phyloP scores from a whole-genome alignment of 106 monocot species.

The Posidonia australis region DNA sequence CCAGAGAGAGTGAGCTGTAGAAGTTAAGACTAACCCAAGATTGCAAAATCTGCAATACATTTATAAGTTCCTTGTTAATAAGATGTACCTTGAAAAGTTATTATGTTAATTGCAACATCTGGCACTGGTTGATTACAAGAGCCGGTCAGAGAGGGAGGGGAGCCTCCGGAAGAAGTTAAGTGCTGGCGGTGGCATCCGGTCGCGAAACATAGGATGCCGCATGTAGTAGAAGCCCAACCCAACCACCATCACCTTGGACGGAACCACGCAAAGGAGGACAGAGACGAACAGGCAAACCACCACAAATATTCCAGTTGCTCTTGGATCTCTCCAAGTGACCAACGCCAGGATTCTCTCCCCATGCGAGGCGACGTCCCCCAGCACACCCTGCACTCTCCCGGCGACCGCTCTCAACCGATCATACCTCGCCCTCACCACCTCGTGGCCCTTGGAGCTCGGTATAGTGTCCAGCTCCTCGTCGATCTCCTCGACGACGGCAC shows the following conservation, averaged over 20 bases:
- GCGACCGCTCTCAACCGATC: conserved; percentile 49
- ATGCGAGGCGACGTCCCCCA: conserved; percentile 67
- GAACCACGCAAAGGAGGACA: conserved; percentile 42
- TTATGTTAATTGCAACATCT: no score
- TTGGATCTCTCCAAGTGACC: conserved; percentile 66
- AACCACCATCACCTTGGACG: conserved; percentile 35
- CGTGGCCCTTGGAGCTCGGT: conserved; percentile 42
- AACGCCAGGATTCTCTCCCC: conserved; percentile 66
- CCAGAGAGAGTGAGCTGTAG: no score
- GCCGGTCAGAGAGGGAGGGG: conserved; percentile 57
- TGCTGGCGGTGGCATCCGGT: conserved; percentile 39
- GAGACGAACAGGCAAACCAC: conserved; percentile 35
- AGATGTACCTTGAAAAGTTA: no score
- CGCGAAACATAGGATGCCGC: conserved; percentile 74
- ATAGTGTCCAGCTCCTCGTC: conserved; percentile 84
- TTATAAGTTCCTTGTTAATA: no score
- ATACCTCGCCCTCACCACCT: conserved; percentile 63
- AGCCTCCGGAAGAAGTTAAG: conserved; percentile 80
- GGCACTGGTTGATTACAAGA: no score
- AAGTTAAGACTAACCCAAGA: no score
- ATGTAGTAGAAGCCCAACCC: conserved; percentile 51
- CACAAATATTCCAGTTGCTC: conserved; percentile 76
- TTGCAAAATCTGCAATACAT: no score
- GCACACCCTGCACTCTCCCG: conserved; percentile 42
- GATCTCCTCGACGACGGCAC: conserved; percentile 41